Base-by-base conservation (phyloP, 1,139 yeast species). In the Fermentozyma sake region DNA sequence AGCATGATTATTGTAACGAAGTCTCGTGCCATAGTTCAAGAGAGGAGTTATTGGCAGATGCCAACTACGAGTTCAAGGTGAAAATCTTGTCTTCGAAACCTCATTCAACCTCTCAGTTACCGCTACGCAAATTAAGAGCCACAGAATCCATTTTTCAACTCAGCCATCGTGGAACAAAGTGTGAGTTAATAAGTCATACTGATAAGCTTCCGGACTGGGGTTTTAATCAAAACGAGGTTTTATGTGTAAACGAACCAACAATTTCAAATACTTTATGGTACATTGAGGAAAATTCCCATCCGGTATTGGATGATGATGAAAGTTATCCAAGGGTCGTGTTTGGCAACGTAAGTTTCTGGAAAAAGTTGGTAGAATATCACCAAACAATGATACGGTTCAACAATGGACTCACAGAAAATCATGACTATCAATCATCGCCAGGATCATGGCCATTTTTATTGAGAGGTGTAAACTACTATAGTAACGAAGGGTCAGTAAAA, bases 1-100 rank as follows among this genome's bases (percentile, higher is more conserved):
- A 83, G 41, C 84, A 80, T 45, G 95, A 85, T 22, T 83, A 84
- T 47, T 77, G 85, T 41, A 70, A 62, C 37, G 91, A 83, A 51
- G 89, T 84, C 0, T 69, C 82, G 17, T 73, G 83, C 38, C 59
- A 75, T 24, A 85, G 84, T 6, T 71, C 72, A 36, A 41, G 61
- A 4, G 61, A 65, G 1, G 44, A 47, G 28, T 60, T 64, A 32
- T 35, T 39, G 1, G 80, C 76, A 3, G 73, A 75, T 33, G 48
- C 59, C 5, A 69, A 68, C 38, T 76, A 76, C 45, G 68, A 68
- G 26, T 79, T 79, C 59, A 65, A 58, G 34, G 44, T 77, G 8
- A 50, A 61, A 31, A 60, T 69, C 5, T 3, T 18, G 21, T 27
- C 29, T 13, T 54, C 47, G 28, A 51, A 52, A 32, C 30, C 48